Evolutionary conservation across 2,329 filamentous ascomycete species (phyloP), one percentile per base, ranked within the genome.

Genomic region (Colletotrichum sp.): DNA sequence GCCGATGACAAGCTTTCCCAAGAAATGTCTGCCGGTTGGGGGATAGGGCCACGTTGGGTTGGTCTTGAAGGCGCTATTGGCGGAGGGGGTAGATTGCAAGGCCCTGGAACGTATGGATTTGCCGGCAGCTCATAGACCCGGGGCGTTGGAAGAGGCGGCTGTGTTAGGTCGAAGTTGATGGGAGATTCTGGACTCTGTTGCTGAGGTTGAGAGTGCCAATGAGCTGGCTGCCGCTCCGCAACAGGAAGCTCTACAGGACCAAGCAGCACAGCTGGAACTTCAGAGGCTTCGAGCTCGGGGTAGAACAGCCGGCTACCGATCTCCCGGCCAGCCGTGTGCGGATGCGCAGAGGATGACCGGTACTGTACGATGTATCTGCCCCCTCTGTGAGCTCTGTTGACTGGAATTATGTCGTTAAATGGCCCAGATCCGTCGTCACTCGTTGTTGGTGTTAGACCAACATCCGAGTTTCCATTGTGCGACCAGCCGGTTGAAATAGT

Each of bases 171-270:
- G 2, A 43, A n/a, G 38, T n/a, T 43, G 5, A 43, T 12, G 5
- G 18, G 38, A 43, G 38, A 0, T n/a, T n/a, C 38, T 43, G 18
- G 38, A 1, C 9, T n/a, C 18, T 0, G 38, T 1, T 12, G 9
- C 18, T n/a, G 38, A 43, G 9, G 38, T 12, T 43, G 38, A 43
- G 16, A 10, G 16, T 12, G 38, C 38, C 9, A n/a, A 43, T 6
- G 9, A n/a, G 38, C 38, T 43, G 38, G 38, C 38, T 43, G 38
- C 9, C 38, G 38, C 5, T 43, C 18, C 18, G 38, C 18, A 43
- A 3, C 38, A 43, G 38, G 9, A n/a, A n/a, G 38, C 38, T 43
- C 38, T 43, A 12, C 18, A 43, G 38, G 38, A n/a, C 18, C 38
- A 6, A 43, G 38, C 9, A n/a, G 38, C 38, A n/a, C 18, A 43